These are phyloP conservation scores for Mytilinidion resinicola DNA, from an alignment of 495 filamentous ascomycete genomes.

Conservation along the genomic window DNA sequence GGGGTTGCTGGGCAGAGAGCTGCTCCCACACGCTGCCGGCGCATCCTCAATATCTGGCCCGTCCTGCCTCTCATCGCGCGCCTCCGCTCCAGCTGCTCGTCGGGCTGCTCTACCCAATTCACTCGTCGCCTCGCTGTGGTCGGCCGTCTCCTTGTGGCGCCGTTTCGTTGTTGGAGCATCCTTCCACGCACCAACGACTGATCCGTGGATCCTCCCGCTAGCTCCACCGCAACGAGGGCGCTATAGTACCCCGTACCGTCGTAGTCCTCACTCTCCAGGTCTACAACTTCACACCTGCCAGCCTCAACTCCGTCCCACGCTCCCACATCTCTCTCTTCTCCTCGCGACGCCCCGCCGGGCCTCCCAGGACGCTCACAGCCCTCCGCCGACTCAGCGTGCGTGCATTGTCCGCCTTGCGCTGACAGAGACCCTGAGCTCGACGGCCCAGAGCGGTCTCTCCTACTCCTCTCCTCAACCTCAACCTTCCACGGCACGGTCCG, in stretches of 20 bases:
- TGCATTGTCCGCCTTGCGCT: constrained; percentile 8
- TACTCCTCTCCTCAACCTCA: constrained; percentile 8
- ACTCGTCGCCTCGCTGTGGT: no score
- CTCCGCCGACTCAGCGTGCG: neutral
- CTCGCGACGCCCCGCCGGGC: constrained; percentile 1
- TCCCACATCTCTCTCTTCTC: neutral
- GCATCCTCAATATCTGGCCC: no score
- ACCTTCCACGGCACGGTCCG: constrained; percentile 3
- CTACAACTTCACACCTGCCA: neutral
- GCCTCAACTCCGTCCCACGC: neutral
- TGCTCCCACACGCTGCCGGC: no score
- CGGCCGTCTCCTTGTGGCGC: no score
- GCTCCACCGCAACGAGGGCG: no score
- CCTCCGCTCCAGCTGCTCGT: no score
- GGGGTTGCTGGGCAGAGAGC: no score
- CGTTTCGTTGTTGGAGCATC: no score
- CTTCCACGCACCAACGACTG: neutral
- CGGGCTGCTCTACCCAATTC: no score
- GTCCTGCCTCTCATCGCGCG: no score
- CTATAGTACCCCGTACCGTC: no score
- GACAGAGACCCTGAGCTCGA: constrained; percentile 10
- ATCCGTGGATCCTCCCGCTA: no score
- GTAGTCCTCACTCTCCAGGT: neutral
- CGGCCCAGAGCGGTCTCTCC: constrained; percentile 7
- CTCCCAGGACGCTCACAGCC: neutral